These are phyloP conservation scores for Beauveria bassiana DNA, from an alignment of 2,329 filamentous ascomycete genomes.

Conservation along the genomic window DNA sequence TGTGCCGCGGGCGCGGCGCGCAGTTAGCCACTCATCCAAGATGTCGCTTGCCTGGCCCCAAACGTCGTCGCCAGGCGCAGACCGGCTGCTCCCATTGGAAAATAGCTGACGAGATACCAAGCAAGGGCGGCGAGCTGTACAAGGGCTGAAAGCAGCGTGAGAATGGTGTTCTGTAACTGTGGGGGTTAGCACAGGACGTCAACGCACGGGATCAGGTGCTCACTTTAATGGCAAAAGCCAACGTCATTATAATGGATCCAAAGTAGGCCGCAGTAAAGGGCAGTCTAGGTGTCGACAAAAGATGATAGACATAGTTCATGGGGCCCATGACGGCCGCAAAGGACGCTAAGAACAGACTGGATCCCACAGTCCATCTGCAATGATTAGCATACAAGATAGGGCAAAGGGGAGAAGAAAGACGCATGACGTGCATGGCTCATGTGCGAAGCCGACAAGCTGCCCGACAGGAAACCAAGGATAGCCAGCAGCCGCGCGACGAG, in stretches of 20 bases:
- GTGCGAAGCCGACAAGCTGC: neutral
- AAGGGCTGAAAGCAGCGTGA: conserved; percentile 78
- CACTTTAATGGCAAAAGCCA: conserved; percentile 90
- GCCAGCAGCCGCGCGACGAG: neutral
- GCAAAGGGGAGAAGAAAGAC: neutral
- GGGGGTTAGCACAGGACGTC: conserved; percentile 14
- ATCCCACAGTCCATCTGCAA: conserved; percentile 87
- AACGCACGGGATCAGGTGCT: conserved; percentile 34
- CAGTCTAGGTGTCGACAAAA: conserved; percentile 74
- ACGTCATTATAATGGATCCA: conserved; percentile 79
- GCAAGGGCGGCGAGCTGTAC: conserved; percentile 74
- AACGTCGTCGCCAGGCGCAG: conserved; percentile 80
- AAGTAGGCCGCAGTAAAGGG: conserved; percentile 95
- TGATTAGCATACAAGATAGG: conserved; percentile 18
- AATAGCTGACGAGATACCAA: conserved; percentile 97
- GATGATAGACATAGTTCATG: conserved; percentile 71
- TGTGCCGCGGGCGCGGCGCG: neutral
- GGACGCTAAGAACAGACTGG: conserved; percentile 78
- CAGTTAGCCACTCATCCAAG: conserved; percentile 73
- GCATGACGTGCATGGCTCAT: conserved; percentile 19
- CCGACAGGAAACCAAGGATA: neutral
- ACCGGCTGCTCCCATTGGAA: conserved; percentile 90
- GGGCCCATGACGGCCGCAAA: conserved; percentile 95
- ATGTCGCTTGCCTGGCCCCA: conserved; percentile 72
- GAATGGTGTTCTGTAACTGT: conserved; percentile 73